These are phyloP conservation scores for Cystofilobasidium bisporidii DNA, from an alignment of 768 basidiomycete species.

Conservation along the genomic window DNA sequence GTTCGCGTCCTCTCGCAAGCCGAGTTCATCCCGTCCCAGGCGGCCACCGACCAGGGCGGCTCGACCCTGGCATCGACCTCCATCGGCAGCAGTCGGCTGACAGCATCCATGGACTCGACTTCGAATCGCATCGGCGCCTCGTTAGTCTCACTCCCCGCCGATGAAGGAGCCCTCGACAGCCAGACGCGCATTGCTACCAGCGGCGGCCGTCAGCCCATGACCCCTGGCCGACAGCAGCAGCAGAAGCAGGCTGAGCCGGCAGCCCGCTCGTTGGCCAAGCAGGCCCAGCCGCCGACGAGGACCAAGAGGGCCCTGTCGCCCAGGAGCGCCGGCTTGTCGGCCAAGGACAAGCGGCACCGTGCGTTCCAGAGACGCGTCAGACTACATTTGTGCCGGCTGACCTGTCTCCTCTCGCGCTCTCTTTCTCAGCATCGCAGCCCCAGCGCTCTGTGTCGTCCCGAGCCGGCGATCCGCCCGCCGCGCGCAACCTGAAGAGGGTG, in stretches of 20 bases:
- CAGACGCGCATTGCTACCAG: too few species aligned
- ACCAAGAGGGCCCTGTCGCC: not conserved
- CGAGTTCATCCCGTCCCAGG: not conserved
- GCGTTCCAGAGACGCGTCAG: not conserved
- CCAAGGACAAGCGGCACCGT: not conserved
- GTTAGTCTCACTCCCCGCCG: too few species aligned
- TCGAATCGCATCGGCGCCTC: too few species aligned
- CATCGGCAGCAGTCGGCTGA: not conserved
- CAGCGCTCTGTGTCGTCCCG: not conserved
- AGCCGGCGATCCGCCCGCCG: not conserved
- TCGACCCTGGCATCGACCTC: not conserved
- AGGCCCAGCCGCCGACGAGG: not conserved
- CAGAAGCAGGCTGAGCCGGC: not conserved
- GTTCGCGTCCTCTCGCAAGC: not conserved
- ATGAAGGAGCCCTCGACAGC: too few species aligned
- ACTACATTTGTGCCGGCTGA: not conserved
- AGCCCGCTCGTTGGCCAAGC: not conserved
- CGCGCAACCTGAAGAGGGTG: not conserved
- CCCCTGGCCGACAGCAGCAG: too few species aligned
- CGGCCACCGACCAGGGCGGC: not conserved
- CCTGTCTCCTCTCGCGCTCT: not conserved
- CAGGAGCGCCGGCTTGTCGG: not conserved
- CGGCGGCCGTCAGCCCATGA: too few species aligned
- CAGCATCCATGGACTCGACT: too few species aligned
- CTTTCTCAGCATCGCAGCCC: not conserved